These are phyloP conservation scores for Collybia nuda DNA, from an alignment of 768 basidiomycete species.

Conservation along the genomic window DNA sequence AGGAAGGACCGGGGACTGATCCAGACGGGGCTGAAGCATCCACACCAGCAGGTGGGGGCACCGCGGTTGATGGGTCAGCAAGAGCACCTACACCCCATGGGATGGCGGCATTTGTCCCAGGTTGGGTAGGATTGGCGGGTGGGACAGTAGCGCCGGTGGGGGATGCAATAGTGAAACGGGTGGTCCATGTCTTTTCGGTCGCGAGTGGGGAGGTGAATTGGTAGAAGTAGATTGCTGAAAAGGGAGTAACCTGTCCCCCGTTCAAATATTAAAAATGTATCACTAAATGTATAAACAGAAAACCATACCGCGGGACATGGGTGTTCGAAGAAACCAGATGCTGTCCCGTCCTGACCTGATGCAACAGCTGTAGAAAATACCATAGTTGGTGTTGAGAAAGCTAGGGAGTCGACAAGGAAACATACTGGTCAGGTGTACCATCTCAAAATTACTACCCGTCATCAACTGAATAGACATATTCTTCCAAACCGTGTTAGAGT, in stretches of 20 bases:
- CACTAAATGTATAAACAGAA: not conserved
- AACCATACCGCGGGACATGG: slow-evolving; percentile 64
- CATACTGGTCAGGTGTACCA: slow-evolving; percentile 69
- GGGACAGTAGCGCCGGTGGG: slow-evolving; percentile 41
- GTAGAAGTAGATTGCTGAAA: slow-evolving; percentile 79
- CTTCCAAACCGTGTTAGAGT: slow-evolving; percentile 60
- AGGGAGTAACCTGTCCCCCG: slow-evolving; percentile 50
- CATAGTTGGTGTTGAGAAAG: not conserved
- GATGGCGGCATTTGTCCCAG: slow-evolving; percentile 48
- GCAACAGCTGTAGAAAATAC: slow-evolving; percentile 50
- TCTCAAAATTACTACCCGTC: slow-evolving; percentile 71
- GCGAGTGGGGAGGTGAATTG: slow-evolving; percentile 58
- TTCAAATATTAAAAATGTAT: not conserved
- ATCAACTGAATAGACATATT: slow-evolving; percentile 76
- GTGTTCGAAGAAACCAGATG: slow-evolving; percentile 46
- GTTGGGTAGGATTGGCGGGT: slow-evolving; percentile 54
- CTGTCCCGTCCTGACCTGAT: slow-evolving; percentile 62
- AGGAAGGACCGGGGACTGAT: not conserved
- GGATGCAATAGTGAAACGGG: slow-evolving; percentile 73
- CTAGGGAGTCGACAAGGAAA: slow-evolving; percentile 5
- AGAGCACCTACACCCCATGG: slow-evolving; percentile 71
- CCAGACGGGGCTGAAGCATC: not conserved
- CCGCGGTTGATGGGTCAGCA: slow-evolving; percentile 38
- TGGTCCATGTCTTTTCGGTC: slow-evolving; percentile 58
- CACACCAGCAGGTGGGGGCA: slow-evolving; percentile 28